Evolutionary conservation across 2,329 filamentous ascomycete species (phyloP).

Genomic region (Leptosphaerulina australis): DNA sequence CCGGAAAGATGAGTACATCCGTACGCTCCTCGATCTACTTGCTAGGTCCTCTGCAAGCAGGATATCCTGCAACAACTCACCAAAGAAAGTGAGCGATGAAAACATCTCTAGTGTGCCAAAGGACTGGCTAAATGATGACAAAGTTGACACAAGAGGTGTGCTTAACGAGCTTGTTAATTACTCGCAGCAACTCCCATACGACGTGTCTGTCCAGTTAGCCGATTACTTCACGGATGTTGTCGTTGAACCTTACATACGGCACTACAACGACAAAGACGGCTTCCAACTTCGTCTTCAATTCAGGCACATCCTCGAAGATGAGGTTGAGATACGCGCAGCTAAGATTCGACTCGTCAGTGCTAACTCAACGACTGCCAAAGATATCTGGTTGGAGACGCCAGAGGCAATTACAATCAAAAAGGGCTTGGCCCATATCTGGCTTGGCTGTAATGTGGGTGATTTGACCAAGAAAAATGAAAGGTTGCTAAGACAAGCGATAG

Average conservation of each 20-base stretch:
- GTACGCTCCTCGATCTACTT: constrained; percentile 74
- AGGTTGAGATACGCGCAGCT: constrained; percentile 68
- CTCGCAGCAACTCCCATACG: constrained; percentile 60
- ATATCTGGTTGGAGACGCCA: constrained; percentile 68
- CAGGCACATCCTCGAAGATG: constrained; percentile 73
- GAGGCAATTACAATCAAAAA: constrained; percentile 58
- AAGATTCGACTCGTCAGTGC: constrained; percentile 67
- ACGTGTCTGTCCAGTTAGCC: constrained; percentile 70
- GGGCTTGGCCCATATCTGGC: constrained; percentile 60
- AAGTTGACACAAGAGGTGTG: constrained; percentile 46
- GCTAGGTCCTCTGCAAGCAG: constrained; percentile 63
- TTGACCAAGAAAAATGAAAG: no score
- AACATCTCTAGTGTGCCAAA: constrained; percentile 17
- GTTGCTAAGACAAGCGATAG: constrained; percentile 54
- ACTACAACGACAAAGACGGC: constrained; percentile 74
- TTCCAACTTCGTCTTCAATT: constrained; percentile 73
- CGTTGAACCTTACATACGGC: constrained; percentile 70
- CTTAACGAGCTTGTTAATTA: constrained; percentile 54
- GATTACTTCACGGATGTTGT: constrained; percentile 75
- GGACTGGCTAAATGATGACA: constrained; percentile 49
- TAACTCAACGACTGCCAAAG: constrained; percentile 63
- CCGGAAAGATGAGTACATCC: constrained; percentile 78
- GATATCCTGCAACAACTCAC: constrained; percentile 34
- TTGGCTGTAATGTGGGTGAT: constrained; percentile 53
- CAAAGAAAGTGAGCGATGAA: constrained; percentile 22